Base-by-base conservation (phyloP, 202 grass and related monocot species). In the Zoysia matrella region DNA sequence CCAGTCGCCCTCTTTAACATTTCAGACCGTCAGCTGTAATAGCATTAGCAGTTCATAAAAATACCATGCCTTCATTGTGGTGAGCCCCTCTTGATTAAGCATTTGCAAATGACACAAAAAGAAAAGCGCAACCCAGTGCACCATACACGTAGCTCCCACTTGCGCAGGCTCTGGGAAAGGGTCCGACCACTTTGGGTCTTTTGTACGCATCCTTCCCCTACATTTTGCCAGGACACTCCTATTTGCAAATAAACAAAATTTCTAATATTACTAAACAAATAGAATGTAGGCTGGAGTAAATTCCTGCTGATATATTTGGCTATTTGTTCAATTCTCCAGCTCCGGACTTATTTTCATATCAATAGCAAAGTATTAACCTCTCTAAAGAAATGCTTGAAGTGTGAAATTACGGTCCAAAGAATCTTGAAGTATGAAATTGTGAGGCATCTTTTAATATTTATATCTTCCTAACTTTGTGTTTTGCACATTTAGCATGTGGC, bases 381-480 rank as follows among this genome's bases (percentile, higher is more conserved):
- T 22, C 15, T 10, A 73, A 55, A 7, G 22, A 66, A 73, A 78
- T 64, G 3, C 0, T 10, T 54, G 16, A 22, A 72, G 16, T 85
- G 43, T 46, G 57, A 45, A 43, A 65, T 72, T 53, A 3, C 47
- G 43, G 53, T 87, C 67, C 13, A 78, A 2, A 66, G 4, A 54
- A 72, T 42, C 74, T 10, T 1, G 47, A 67, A 46, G 8, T 9
- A 8, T 83, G 9, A 58, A 47, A 49, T 14, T 51, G 51, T 46
- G 80, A 77, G 18, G 45, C 74, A 73, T 88, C 3, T 8, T 84
- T 3, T 9, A 76, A 16, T 40, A 13, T 68, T 79, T 73, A 18
- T 11, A 48, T 76, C 39, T 69, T 78, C n/a, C 39, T 75, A 54
- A 70, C 40, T 61, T 83, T 22, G 50, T 65, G 75, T 81, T 78